Conservation (phyloP, 2,329 filamentous ascomycete species). For the Fusarium camptoceras region DNA sequence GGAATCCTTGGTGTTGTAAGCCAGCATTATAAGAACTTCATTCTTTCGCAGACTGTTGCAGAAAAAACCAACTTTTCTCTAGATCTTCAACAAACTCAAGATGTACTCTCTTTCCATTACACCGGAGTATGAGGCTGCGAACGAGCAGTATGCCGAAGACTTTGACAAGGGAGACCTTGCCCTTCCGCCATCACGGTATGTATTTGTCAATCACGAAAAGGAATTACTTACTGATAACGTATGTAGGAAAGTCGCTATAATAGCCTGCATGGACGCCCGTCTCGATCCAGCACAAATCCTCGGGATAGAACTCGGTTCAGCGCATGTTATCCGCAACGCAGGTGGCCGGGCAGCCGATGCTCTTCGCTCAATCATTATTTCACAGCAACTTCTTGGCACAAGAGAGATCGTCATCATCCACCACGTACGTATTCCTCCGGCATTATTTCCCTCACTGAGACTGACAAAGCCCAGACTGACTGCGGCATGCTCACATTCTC, state of each 20-base stretch:
- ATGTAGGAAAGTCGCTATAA: conserved; percentile 52
- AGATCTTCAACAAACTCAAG: not conserved
- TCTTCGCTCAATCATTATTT: conserved; percentile 80
- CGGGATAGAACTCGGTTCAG: conserved; percentile 66
- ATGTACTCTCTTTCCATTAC: conserved; percentile 38
- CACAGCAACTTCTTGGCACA: conserved; percentile 81
- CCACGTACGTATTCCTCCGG: conserved; percentile 58
- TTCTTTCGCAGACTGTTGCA: not conserved
- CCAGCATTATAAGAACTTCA: not conserved
- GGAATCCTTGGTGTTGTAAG: not conserved
- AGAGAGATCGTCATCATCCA: conserved; percentile 79
- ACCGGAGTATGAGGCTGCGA: conserved; percentile 43
- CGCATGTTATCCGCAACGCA: conserved; percentile 83
- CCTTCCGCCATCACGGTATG: conserved; percentile 41
- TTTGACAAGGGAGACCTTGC: conserved; percentile 43
- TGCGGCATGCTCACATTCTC: conserved; percentile 74
- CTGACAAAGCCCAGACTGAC: conserved; percentile 48
- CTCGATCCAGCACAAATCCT: conserved; percentile 63
- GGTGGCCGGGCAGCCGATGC: conserved; percentile 75
- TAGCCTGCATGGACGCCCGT: conserved; percentile 87
- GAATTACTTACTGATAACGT: not conserved
- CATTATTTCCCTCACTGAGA: fast-evolving
- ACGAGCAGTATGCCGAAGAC: conserved; percentile 35
- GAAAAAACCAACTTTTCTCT: not conserved
- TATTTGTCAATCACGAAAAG: fast-evolving